phyloP scores from a whole-genome alignment of 2,329 filamentous ascomycete species.

The Exophiala phaeomuriformis region DNA sequence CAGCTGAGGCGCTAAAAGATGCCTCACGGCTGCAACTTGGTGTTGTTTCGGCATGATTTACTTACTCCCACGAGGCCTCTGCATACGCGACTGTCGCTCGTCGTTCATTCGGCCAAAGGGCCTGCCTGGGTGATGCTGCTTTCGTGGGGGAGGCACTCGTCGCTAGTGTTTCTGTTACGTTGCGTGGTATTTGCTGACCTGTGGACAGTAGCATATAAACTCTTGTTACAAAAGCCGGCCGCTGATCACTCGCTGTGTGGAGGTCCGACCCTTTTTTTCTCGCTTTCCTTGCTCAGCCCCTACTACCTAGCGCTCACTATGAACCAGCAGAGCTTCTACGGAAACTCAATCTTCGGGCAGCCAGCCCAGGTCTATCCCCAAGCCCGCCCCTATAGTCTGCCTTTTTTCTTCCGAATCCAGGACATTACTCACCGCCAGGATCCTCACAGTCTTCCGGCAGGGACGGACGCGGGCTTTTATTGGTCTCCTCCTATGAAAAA shows the following conservation, averaged over 20 bases:
- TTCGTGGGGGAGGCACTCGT: too few species aligned
- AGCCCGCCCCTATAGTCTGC: not conserved
- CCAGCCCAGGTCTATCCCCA: too few species aligned
- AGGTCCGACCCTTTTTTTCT: too few species aligned
- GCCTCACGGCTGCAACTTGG: not conserved
- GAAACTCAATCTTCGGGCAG: too few species aligned
- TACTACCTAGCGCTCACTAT: too few species aligned
- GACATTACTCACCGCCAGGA: not conserved
- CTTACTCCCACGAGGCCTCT: not conserved
- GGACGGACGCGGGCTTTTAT: not conserved
- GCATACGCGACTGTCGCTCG: not conserved
- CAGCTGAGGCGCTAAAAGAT: not conserved
- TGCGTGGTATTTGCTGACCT: too few species aligned
- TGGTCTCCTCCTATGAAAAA: conserved; percentile 3
- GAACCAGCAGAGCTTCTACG: too few species aligned
- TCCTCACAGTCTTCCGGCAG: not conserved
- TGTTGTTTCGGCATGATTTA: not conserved
- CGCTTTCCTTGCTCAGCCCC: too few species aligned
- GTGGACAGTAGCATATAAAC: too few species aligned
- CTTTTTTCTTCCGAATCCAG: conserved; percentile 7
- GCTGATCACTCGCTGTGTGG: too few species aligned
- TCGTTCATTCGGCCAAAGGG: not conserved
- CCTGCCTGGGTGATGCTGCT: not conserved
- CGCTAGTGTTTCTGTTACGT: too few species aligned
- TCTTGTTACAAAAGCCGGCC: too few species aligned